Evolutionary conservation across 2,329 filamentous ascomycete species (phyloP), one percentile per base, ranked within the genome.

Genomic region (Trichophyton simii): DNA sequence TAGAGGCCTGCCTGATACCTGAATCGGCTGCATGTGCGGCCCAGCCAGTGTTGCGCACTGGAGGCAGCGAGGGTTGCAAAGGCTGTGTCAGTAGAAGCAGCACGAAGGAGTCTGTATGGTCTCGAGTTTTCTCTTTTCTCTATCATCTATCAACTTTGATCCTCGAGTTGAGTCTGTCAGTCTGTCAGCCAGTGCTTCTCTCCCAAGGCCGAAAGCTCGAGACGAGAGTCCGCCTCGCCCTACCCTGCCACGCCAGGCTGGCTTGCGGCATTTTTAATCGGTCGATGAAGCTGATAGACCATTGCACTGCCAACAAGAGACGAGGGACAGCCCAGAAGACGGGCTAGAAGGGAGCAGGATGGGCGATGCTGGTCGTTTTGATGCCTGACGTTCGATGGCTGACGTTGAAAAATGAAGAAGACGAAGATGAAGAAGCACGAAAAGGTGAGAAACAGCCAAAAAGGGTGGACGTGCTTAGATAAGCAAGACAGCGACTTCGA

Each of bases 241-340:
- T 54, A 34, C 50, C 50, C 50, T 54, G 50, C 50, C 50, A 54
- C 50, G 25, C 28, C 50, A 54, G 50, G 50, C 50, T 54, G 46
- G 46, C 18, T 15, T 50, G 50, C 50, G 50, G 50, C 28, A 54
- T 54, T 54, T 31, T 25, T 13, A 13, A 8, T 52, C 13, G 11
- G 11, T 38, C 34, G 22, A 22, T 25, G 46, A 28, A 50, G 46
- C 46, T 20, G 3, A 18, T 20, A 20, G 18, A 8, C 11, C 20
- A 31, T 48, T 48, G 22, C 50, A 54, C 50, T 25, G 50, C 50
- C 50, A 54, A 3, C 50, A 54, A 13, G 31, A 54, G 25, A 54
- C 22, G 22, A 34, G 11, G 3, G 9, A 25, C 22, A 34, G 13
- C 15, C 13, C 22, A 13, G 50, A 54, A 31, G 22, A 25, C 18